Conservation (phyloP, 2,329 filamentous ascomycete genomes). For the Fusarium caatingaense region DNA sequence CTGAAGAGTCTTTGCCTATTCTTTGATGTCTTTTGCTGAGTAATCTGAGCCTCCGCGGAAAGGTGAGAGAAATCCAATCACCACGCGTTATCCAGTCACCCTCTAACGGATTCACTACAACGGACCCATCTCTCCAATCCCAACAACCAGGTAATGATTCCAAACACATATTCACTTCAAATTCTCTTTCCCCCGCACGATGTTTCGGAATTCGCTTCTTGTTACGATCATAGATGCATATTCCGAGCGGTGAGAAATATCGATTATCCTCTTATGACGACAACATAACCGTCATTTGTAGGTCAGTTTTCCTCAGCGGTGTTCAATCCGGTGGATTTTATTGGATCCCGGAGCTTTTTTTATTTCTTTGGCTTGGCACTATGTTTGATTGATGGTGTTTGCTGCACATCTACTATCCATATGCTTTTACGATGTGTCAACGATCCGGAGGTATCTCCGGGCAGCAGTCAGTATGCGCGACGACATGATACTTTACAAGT, state of each 20-base stretch:
- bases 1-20: too few relatives aligned
- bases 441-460: conserved; percentile 3
- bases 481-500: neutral
- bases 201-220: too few relatives aligned
- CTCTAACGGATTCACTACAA: neutral
- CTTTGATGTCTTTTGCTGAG: neutral
- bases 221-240: neutral
- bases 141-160: neutral
- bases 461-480: neutral
- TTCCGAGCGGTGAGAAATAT: neutral
- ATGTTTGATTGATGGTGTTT: neutral
- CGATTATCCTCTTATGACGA: conserved; percentile 5
- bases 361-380: neutral
- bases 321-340: neutral
- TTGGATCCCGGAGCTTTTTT: neutral
- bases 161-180: neutral
- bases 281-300: neutral
- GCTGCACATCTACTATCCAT: neutral
- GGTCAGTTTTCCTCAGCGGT: neutral
- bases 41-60: neutral
- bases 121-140: neutral
- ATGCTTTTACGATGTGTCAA: neutral
- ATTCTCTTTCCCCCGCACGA: too few relatives aligned
- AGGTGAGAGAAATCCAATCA: neutral
- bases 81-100: too few relatives aligned